Conservation (phyloP, 179 eudicot species). For the Silene vulgaris region DNA sequence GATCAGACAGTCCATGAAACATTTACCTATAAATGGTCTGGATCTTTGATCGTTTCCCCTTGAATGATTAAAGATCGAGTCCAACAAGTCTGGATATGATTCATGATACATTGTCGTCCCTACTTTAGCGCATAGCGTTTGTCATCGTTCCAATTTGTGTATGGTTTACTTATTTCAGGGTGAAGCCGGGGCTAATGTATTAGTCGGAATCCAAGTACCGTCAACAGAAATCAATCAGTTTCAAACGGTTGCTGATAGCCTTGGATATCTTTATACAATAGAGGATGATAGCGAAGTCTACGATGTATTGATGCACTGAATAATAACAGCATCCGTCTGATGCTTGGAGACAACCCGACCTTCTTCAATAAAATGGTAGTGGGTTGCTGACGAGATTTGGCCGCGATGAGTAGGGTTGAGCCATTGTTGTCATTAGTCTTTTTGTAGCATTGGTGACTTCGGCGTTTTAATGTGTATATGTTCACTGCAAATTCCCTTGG, state of each 20-base stretch:
- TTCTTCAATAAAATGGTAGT: background rate
- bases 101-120: no score
- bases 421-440: background rate
- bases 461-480: background rate
- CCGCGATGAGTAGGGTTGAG: background rate
- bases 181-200: slow-evolving; percentile 82
- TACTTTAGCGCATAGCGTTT: no score
- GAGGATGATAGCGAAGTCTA: slow-evolving; percentile 61
- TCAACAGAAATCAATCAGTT: slow-evolving; percentile 52
- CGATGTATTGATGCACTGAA: slow-evolving; percentile 56
- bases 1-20: no score
- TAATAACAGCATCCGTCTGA: background rate
- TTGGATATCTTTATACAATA: slow-evolving; percentile 58
- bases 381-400: background rate
- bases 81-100: no score
- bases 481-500: background rate
- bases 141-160: no score
- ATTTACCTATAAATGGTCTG: no score
- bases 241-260: slow-evolving; percentile 45
- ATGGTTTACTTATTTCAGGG: slow-evolving; percentile 42
- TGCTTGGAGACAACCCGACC: background rate
- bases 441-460: background rate
- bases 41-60: no score
- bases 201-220: slow-evolving; percentile 88
- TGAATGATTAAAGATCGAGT: no score